Conservation (phyloP, 2,329 filamentous ascomycete genomes). For the Phialocephala subalpina region DNA sequence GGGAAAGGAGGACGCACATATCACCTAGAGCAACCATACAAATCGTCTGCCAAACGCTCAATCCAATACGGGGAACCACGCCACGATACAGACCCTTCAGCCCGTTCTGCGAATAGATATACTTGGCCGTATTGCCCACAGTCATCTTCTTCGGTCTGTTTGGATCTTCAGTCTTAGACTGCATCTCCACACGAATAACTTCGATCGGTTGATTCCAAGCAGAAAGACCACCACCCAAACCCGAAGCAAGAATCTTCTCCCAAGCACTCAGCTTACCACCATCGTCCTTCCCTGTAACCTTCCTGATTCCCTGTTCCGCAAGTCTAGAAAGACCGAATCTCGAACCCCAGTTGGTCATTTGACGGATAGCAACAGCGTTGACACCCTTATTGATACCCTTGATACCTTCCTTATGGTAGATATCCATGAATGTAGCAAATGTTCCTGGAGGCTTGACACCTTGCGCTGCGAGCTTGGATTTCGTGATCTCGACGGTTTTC, state of each 20-base stretch:
- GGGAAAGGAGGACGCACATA: slow-evolving; percentile 71
- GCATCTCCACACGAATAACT: slow-evolving; percentile 99
- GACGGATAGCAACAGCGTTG: slow-evolving; percentile 96
- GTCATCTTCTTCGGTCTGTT: slow-evolving; percentile 99
- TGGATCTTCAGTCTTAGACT: slow-evolving; percentile 97
- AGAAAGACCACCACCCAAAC: slow-evolving; percentile 89
- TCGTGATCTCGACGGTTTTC: slow-evolving; percentile 99
- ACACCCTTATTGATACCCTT: slow-evolving; percentile 97
- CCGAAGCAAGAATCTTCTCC: slow-evolving; percentile 91
- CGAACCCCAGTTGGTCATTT: slow-evolving; percentile 99
- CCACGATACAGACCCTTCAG: slow-evolving; percentile 94
- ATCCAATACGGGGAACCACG: slow-evolving; percentile 90
- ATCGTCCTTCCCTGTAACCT: slow-evolving; percentile 78
- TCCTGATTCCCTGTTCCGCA: slow-evolving; percentile 88
- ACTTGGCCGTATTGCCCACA: slow-evolving; percentile 82
- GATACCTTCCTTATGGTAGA: slow-evolving; percentile 94
- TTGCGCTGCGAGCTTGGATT: slow-evolving; percentile 88
- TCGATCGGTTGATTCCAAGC: slow-evolving; percentile 99
- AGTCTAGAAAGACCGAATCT: slow-evolving; percentile 94
- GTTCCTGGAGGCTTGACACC: slow-evolving; percentile 90
- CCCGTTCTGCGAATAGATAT: slow-evolving; percentile 92
- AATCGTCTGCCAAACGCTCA: slow-evolving; percentile 98
- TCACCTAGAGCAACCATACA: slow-evolving; percentile 99
- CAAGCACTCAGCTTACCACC: slow-evolving; percentile 77
- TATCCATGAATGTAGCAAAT: slow-evolving; percentile 94